These are phyloP conservation scores for Penicillium mononematosum DNA, from an alignment of 495 filamentous ascomycete species.

Conservation along the genomic window DNA sequence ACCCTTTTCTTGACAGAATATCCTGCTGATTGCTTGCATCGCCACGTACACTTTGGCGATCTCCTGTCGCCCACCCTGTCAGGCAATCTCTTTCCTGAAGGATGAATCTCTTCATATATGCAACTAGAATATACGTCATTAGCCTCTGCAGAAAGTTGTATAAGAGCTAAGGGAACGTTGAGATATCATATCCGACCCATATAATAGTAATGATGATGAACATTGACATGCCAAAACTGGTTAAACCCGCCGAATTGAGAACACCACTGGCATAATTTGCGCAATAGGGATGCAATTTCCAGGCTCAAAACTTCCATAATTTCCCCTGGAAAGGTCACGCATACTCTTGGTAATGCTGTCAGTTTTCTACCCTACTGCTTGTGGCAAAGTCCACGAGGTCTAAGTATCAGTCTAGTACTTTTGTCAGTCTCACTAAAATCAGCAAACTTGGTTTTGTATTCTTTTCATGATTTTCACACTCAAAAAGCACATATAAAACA, in stretches of 20 bases:
- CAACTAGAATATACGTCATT: background rate
- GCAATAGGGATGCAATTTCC: background rate
- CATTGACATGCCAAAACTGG: background rate
- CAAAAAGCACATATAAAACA: background rate
- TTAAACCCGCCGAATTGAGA: background rate
- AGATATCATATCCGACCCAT: background rate
- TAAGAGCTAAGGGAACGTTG: no score
- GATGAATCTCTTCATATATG: background rate
- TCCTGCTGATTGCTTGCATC: slow-evolving; percentile 2
- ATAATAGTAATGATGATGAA: background rate
- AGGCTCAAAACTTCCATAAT: no score
- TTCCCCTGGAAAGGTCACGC: background rate
- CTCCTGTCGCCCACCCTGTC: slow-evolving; percentile 1
- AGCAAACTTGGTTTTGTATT: background rate
- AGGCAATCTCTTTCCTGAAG: background rate
- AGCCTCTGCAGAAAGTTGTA: background rate
- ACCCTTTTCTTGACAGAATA: background rate
- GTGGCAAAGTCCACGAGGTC: slow-evolving; percentile 1
- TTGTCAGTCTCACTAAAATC: slow-evolving; percentile 1
- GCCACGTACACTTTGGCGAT: background rate
- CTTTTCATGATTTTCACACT: background rate
- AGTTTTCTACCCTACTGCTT: background rate
- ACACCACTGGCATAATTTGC: background rate
- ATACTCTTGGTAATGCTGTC: background rate
- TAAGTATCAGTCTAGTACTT: slow-evolving; percentile 3